Conservation (phyloP, 2,329 filamentous ascomycete species). For the Penicillium sp. region DNA sequence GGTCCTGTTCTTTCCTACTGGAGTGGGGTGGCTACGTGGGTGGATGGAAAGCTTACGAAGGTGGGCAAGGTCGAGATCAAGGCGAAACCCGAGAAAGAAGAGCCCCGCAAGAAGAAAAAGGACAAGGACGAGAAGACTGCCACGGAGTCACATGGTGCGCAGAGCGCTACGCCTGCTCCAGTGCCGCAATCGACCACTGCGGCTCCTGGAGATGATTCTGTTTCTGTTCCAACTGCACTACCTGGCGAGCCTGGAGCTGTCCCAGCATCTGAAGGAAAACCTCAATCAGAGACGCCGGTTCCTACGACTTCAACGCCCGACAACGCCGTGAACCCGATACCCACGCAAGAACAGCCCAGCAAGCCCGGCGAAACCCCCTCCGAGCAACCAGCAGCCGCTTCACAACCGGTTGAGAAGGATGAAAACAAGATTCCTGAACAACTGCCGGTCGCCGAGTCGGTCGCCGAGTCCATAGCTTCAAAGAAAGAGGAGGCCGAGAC, state of each 20-base stretch:
- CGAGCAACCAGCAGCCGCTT: background rate
- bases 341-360: background rate
- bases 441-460: background rate
- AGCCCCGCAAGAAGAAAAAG: conserved; percentile 37
- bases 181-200: background rate
- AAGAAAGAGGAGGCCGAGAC: conserved; percentile 1
- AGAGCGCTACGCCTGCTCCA: conserved; percentile 16
- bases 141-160: conserved; percentile 28
- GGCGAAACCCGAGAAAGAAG: conserved; percentile 44
- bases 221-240: background rate
- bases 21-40: conserved; percentile 87
- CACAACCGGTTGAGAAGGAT: background rate
- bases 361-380: background rate
- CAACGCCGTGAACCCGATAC: background rate
- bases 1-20: conserved; percentile 91
- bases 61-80: conserved; percentile 67
- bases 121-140: conserved; percentile 38
- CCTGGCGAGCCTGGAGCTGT: conserved; percentile 2
- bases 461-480: background rate
- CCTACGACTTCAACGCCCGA: conserved; percentile 1
- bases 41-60: conserved; percentile 74
- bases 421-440: background rate
- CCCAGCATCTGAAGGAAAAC: conserved; percentile 14
- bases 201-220: background rate
- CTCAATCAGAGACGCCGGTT: background rate